Evolutionary conservation across 352 stramenopile genomes (phyloP).

Genomic region (Pythium aristosporum): DNA sequence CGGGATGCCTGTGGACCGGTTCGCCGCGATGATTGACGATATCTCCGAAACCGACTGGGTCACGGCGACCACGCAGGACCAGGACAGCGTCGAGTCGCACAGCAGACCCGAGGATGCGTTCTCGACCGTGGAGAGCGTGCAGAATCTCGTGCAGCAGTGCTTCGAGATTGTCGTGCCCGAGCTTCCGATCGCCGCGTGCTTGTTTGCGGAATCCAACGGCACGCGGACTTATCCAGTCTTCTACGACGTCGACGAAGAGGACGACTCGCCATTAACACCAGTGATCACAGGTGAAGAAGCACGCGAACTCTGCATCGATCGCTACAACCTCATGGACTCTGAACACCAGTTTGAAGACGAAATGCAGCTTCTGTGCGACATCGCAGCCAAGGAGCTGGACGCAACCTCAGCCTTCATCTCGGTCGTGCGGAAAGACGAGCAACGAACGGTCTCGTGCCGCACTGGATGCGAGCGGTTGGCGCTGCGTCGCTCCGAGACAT

Average conservation of each 20-base stretch:
- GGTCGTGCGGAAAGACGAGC: slow-evolving; percentile 32
- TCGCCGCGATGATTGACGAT: slow-evolving; percentile 29
- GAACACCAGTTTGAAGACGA: slow-evolving; percentile 32
- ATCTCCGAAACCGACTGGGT: slow-evolving; percentile 44
- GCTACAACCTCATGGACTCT: slow-evolving; percentile 28
- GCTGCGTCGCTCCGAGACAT: slow-evolving; percentile 31
- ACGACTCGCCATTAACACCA: slow-evolving; percentile 28
- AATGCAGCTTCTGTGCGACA: slow-evolving; percentile 48
- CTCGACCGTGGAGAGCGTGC: slow-evolving; percentile 26
- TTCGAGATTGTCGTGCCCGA: slow-evolving; percentile 51
- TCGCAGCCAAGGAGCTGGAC: slow-evolving; percentile 54
- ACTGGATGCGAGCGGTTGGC: slow-evolving; percentile 20
- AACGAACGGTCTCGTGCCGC: slow-evolving; percentile 26
- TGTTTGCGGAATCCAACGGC: slow-evolving; percentile 46
- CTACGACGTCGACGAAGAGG: slow-evolving; percentile 41
- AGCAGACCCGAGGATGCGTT: background rate
- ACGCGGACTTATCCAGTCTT: slow-evolving; percentile 42
- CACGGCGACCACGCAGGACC: slow-evolving; percentile 25
- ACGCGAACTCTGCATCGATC: slow-evolving; percentile 33
- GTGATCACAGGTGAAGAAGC: slow-evolving; percentile 29
- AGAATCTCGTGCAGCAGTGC: slow-evolving; percentile 60
- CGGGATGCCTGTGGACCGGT: slow-evolving; percentile 25
- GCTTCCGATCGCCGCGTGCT: slow-evolving; percentile 37
- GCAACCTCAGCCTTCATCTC: slow-evolving; percentile 35
- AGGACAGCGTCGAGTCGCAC: background rate